Base-by-base conservation (phyloP, 192 early-diverging fungal genomes). In the Coemansia sp. region DNA sequence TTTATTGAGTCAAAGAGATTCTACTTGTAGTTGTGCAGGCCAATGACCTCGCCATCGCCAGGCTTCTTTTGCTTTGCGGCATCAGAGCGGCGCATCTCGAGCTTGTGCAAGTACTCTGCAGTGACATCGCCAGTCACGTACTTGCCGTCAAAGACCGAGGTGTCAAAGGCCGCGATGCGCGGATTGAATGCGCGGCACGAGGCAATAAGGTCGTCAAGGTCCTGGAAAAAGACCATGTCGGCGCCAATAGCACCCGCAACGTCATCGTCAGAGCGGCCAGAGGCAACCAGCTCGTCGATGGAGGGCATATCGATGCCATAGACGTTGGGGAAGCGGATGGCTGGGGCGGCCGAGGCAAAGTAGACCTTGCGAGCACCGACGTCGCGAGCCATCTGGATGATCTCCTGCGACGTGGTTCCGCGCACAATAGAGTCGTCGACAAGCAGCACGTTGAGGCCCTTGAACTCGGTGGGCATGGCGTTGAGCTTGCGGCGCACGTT, bases 301-400 rank as follows among this genome's bases (percentile, higher is more conserved):
- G 95, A 93, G 27, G 98, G 98, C 97, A 99, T 99, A 74, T 99
- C 97, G 82, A 99, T 99, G 71, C 98, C 98, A 79, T 99, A 99
- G 41, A 98, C 98, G 85, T 99, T 99, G 67, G 96, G 96, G 87
- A 87, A 96, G 87, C 95, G 88, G 62, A 99, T 93, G 62, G 96
- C 88, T 40, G 98, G 98, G 0, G 98, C 92, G 53, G 96, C 97
- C 16, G 98, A 99, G 6, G 98, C 98, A 85, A 99, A 95, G 85
- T 98, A 98, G 13, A 99, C 96, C 85, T 98, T 98, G 72, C 93
- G 94, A 44, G 98, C 98, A 61, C 98, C 98, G 61, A 93, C 92
- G 46, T 99, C 98, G 55, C 98, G 92, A 4, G 98, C 98, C 98
- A 99, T 99, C 79, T 95, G 93, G 60, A 99, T 92, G 80, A 99